Percentiles rank a stretch among this genome's conserved stretches.
Evolutionary conservation across 108 stramenopile genomes (phyloP).

Genomic region (Conticribra weissflogii): DNA sequence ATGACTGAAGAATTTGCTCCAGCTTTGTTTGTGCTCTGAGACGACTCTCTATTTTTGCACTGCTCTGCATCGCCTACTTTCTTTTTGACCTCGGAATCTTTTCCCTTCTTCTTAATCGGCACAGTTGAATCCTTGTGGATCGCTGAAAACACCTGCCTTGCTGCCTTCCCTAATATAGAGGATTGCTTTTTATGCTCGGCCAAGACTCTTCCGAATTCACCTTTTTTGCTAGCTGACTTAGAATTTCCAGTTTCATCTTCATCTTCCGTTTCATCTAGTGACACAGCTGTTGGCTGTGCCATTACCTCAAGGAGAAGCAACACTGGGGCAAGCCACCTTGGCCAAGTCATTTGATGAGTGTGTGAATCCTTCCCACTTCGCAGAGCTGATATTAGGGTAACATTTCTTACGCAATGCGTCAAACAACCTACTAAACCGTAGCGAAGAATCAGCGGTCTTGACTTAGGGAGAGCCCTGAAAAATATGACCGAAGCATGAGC

Average conservation of each 20-base stretch:
- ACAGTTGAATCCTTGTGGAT: slow-evolving; percentile 40
- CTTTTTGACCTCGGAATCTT: slow-evolving; percentile 25
- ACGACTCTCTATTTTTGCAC: slow-evolving; percentile 3
- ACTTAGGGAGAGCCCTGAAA: slow-evolving; percentile 67
- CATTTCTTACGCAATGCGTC: slow-evolving; percentile 54
- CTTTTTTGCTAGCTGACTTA: slow-evolving; percentile 25
- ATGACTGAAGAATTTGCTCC: slow-evolving; percentile 15
- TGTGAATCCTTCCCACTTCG: slow-evolving; percentile 22
- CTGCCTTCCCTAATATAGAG: slow-evolving; percentile 36
- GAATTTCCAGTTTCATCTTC: slow-evolving; percentile 32
- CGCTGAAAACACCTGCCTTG: slow-evolving; percentile 49
- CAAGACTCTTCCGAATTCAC: slow-evolving; percentile 55
- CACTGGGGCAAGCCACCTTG: slow-evolving; percentile 70
- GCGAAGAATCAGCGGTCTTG: slow-evolving; percentile 59
- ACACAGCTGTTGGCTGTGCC: slow-evolving; percentile 74
- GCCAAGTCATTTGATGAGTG: slow-evolving; percentile 44
- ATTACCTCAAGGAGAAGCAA: slow-evolving; percentile 62
- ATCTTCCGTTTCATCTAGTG: slow-evolving; percentile 43
- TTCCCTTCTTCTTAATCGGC: slow-evolving; percentile 31
- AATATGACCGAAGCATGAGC: slow-evolving; percentile 75
- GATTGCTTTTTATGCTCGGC: slow-evolving; percentile 63
- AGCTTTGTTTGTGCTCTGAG: neutral
- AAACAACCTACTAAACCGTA: slow-evolving; percentile 54
- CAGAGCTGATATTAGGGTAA: slow-evolving; percentile 22
- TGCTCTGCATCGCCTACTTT: slow-evolving; percentile 9